Evolutionary conservation across 2,329 filamentous ascomycete genomes (phyloP).

Genomic region (Pyrenophora seminiperda): DNA sequence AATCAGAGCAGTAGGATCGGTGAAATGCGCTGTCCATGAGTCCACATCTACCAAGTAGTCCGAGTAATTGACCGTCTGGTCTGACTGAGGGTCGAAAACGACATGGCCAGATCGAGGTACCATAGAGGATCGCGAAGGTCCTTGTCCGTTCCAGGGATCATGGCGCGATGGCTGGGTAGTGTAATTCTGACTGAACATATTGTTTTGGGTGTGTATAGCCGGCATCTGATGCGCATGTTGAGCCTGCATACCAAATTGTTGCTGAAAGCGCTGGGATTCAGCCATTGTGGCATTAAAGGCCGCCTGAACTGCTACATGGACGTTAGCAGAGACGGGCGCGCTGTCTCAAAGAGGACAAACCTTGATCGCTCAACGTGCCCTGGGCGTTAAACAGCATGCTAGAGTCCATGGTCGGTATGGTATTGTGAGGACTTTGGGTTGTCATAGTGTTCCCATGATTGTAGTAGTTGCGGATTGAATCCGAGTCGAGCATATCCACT

Average conservation of each 20-base stretch:
- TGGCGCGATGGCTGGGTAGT: constrained; percentile 33
- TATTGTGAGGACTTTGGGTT: constrained; percentile 33
- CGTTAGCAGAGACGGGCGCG: constrained; percentile 18
- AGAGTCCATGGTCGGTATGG: constrained; percentile 28
- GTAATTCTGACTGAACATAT: constrained; percentile 28
- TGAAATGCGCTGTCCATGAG: constrained; percentile 35
- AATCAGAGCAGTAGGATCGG: constrained; percentile 33
- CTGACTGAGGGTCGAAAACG: constrained; percentile 41
- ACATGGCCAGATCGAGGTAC: constrained; percentile 35
- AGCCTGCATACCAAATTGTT: constrained; percentile 24
- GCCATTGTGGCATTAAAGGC: constrained; percentile 30
- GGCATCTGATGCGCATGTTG: constrained; percentile 26
- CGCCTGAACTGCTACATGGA: constrained; percentile 30
- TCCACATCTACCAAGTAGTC: constrained; percentile 28
- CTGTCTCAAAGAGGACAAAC: constrained; percentile 17
- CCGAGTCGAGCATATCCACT: constrained; percentile 40
- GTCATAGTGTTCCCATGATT: constrained; percentile 30
- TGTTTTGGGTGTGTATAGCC: constrained; percentile 24
- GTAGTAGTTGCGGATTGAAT: constrained; percentile 37
- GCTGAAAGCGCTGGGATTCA: constrained; percentile 27
- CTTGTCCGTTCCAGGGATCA: constrained; percentile 42
- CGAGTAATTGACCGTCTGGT: constrained; percentile 27
- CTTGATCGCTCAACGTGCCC: constrained; percentile 29
- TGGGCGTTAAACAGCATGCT: constrained; percentile 31
- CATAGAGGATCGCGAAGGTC: constrained; percentile 34